Conservation (phyloP, 495 filamentous ascomycete genomes). For the Penicillium roqueforti region DNA sequence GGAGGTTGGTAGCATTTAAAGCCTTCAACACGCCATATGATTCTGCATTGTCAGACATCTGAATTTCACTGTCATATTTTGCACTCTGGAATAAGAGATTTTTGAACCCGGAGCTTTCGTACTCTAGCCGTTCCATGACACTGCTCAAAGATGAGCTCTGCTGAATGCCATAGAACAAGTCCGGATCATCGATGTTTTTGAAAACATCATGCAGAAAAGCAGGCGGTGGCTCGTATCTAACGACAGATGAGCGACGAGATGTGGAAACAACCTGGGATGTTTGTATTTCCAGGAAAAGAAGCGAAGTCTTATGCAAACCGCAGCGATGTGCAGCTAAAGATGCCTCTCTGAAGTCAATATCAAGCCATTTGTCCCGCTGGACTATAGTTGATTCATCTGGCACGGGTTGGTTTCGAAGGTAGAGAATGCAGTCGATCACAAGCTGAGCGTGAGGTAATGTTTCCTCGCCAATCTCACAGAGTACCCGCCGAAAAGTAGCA, state of each 20-base stretch:
- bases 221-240: slow-evolving; percentile 54
- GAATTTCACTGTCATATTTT: slow-evolving; percentile 81
- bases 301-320: slow-evolving; percentile 79
- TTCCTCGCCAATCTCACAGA: slow-evolving; percentile 27
- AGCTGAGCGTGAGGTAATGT: slow-evolving; percentile 51
- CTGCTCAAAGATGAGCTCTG: slow-evolving; percentile 69
- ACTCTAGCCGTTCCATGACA: slow-evolving; percentile 80
- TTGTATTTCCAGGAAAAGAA: slow-evolving; percentile 76
- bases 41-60: slow-evolving; percentile 48
- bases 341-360: slow-evolving; percentile 68
- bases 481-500: slow-evolving; percentile 35
- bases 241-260: slow-evolving; percentile 64
- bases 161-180: slow-evolving; percentile 91
- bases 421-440: slow-evolving; percentile 78
- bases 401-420: slow-evolving; percentile 76
- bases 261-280: slow-evolving; percentile 49
- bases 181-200: slow-evolving; percentile 88
- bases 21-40: slow-evolving; percentile 41
- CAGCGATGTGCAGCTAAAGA: slow-evolving; percentile 75
- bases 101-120: slow-evolving; percentile 83
- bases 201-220: slow-evolving; percentile 76
- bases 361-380: slow-evolving; percentile 80
- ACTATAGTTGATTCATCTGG: slow-evolving; percentile 69
- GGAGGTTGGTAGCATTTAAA: slow-evolving; percentile 44
- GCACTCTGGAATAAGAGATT: slow-evolving; percentile 88